A percentile compares a stretch with the other conserved stretches of the same genome.
Conservation (phyloP, 805 yeast species). For the Jamesozyma jinghongensis region DNA sequence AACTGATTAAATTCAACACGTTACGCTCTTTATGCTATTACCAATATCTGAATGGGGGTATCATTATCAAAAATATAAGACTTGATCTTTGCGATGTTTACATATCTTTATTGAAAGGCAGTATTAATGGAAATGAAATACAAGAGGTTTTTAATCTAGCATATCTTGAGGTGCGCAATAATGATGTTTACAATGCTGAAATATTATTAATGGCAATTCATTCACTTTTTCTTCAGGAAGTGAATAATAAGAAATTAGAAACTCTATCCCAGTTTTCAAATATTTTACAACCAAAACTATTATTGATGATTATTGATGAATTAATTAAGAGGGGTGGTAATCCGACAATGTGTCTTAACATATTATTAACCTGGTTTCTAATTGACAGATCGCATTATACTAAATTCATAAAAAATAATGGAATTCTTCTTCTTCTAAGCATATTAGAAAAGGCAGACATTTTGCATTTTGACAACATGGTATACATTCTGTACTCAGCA, state of each 20-base stretch:
- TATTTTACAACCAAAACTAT: constrained; percentile 58
- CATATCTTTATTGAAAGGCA: constrained; percentile 34
- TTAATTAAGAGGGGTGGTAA: constrained; percentile 16
- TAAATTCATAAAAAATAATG: constrained; percentile 41
- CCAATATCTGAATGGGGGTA: constrained; percentile 30
- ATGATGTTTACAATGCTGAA: constrained; percentile 17
- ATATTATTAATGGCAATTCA: constrained; percentile 29
- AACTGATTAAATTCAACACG: constrained; percentile 44
- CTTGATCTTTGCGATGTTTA: constrained; percentile 13
- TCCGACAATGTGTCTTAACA: constrained; percentile 24
- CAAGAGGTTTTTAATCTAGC: constrained; percentile 44
- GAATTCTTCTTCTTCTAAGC: constrained; percentile 38
- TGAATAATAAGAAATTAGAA: constrained; percentile 36
- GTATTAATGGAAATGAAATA: constrained; percentile 47
- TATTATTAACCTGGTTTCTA: constrained; percentile 43
- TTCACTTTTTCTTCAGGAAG: constrained; percentile 28
- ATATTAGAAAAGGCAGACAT: constrained; percentile 33
- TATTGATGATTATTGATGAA: constrained; percentile 41
- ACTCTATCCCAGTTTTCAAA: constrained; percentile 37
- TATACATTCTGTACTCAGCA: constrained; percentile 39
- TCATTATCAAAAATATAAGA: constrained; percentile 14
- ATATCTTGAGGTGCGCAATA: constrained; percentile 38
- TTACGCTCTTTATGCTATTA: constrained; percentile 29
- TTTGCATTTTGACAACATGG: constrained; percentile 33
- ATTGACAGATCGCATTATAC: constrained; percentile 40